A percentile compares a stretch with the other conserved stretches of the same genome.
Conservation (phyloP, 257 asterid species). For the Solanum lycopersicoides region DNA sequence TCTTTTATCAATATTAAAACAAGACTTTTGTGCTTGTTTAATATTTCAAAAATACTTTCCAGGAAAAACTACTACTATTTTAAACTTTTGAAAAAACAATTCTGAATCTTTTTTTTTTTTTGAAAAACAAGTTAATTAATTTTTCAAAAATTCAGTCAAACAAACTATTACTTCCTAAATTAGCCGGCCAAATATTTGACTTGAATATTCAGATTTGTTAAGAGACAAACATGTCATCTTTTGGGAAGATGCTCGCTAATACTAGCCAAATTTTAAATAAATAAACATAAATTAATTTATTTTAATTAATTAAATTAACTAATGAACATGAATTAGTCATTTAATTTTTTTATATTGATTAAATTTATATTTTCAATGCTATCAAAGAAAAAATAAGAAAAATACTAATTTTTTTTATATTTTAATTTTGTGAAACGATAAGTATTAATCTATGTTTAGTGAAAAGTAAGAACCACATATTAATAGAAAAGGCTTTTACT, state of each 20-base stretch:
- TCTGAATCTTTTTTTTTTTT: neutral
- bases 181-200: neutral
- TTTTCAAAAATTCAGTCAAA: neutral
- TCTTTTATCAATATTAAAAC: neutral
- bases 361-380: no score
- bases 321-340: no score
- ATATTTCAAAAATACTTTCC: neutral
- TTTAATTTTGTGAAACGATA: no score
- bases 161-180: neutral
- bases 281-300: no score
- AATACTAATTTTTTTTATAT: no score
- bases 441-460: no score
- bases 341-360: no score
- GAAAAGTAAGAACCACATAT: no score
- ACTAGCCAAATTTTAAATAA: no score
- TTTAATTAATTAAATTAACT: no score
- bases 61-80: neutral
- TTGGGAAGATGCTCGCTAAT: neutral
- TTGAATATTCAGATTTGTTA: neutral
- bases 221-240: neutral
- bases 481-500: neutral
- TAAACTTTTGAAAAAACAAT: neutral
- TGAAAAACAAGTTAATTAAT: neutral
- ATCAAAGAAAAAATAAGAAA: no score
- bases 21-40: neutral